Evolutionary conservation across 2,329 filamentous ascomycete species (phyloP).

Genomic region (Alternaria novae-zelandiae): DNA sequence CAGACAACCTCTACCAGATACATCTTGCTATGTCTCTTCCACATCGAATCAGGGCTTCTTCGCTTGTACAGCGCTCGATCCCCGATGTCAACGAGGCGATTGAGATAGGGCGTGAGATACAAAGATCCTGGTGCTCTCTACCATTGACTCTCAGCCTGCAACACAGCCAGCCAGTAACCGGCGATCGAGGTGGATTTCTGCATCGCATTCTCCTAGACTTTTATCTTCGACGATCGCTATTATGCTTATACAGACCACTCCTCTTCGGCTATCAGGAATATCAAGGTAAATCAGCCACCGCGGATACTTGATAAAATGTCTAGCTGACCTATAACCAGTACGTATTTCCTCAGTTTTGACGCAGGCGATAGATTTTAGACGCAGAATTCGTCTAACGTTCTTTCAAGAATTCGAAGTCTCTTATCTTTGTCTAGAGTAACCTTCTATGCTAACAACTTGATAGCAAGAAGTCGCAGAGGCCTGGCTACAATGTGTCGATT

Average conservation of each 20-base stretch:
- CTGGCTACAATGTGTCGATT: conserved; percentile 23
- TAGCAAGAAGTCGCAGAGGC: conserved; percentile 10
- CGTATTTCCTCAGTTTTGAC: background rate
- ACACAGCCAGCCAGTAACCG: background rate
- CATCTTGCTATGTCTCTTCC: conserved; percentile 23
- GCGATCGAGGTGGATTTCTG: conserved; percentile 14
- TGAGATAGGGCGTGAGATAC: conserved; percentile 13
- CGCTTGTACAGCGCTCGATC: conserved; percentile 20
- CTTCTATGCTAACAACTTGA: background rate
- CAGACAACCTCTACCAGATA: conserved; percentile 26
- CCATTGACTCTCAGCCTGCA: conserved; percentile 15
- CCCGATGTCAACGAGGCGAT: conserved; percentile 18
- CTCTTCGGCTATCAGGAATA: conserved; percentile 23
- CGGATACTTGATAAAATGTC: background rate
- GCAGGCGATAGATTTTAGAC: background rate
- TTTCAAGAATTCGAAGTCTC: background rate
- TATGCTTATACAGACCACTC: conserved; percentile 26
- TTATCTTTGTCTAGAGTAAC: background rate
- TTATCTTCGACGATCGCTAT: conserved; percentile 24
- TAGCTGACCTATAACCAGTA: background rate
- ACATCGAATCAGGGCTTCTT: conserved; percentile 21
- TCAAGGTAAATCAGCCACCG: background rate
- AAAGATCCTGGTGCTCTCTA: conserved; percentile 16
- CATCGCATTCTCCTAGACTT: conserved; percentile 26
- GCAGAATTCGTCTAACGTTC: background rate